Base-by-base conservation (phyloP, 345 rosid genomes). In the Trapa bicornis region DNA sequence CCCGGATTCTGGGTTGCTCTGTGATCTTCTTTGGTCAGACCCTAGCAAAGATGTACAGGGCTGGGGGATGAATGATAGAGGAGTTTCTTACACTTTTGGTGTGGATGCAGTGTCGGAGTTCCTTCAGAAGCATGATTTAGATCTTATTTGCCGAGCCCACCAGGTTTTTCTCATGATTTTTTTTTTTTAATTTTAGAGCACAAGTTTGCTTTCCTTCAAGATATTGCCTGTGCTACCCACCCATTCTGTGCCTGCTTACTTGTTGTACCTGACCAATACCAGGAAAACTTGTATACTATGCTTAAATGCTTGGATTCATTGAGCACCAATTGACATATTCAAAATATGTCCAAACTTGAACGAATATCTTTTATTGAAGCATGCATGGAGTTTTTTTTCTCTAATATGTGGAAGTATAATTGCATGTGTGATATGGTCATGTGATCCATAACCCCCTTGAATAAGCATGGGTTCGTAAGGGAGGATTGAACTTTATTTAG, bases 1-100 rank as follows among this genome's bases (percentile, higher is more conserved):
- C 56, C 94, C 94, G 15, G 96, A 89, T 75, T 67, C 87, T 47
- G 96, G 96, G 43, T 77, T 89, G 79, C 94, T 87, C 52, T 89
- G 96, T 75, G 94, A 87, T 84, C 84, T 87, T 79, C 84, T 89
- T 17, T 89, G 96, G 96, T 86, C 94, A 32, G 96, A 89, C 80
- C 96, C 94, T 37, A 81, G 84, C 68, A 86, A 77, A 81, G 94
- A 86, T 67, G 68, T 83, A 67, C 78, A 76, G 65, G 96, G 87
- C 67, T 89, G 94, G 96, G 96, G 89, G 53, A 79, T 84, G 87
- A 89, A 89, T 73, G 96, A 89, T 52, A 80, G 96, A 77, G 96
- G 94, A 73, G 96, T 89, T 70, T 89, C 96, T 15, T 86, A 66
- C 78, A 85, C 86, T 47, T 85, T 82, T 77, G 89, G 85, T 58